These are phyloP conservation scores for Intubia oerlemansii DNA, from an alignment of 2,329 filamentous ascomycete species.

Conservation along the genomic window DNA sequence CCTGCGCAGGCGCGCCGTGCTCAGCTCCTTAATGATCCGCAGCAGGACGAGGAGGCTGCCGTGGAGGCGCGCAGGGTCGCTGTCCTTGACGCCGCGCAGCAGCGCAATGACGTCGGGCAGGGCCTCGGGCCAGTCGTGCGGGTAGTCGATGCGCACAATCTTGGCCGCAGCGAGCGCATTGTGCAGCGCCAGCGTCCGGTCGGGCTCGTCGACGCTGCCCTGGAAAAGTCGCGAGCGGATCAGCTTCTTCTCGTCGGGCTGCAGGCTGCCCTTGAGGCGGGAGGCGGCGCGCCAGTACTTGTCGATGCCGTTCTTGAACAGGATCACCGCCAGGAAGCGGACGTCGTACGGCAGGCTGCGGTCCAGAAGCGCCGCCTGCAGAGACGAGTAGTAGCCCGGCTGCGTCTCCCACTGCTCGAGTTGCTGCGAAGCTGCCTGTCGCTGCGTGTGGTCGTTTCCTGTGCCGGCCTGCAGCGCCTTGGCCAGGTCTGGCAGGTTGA, in stretches of 20 bases:
- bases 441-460: conserved; percentile 37
- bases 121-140: conserved; percentile 57
- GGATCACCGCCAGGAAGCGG: conserved; percentile 77
- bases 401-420: conserved; percentile 50
- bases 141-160: conserved; percentile 75
- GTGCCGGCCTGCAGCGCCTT: conserved; percentile 41
- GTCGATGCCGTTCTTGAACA: conserved; percentile 92
- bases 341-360: conserved; percentile 53
- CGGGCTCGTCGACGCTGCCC: conserved; percentile 56
- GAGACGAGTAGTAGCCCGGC: conserved; percentile 36
- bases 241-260: conserved; percentile 50
- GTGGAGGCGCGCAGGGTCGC: conserved; percentile 43
- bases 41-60: conserved; percentile 59
- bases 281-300: conserved; percentile 65
- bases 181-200: conserved; percentile 58
- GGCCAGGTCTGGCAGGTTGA: conserved; percentile 41
- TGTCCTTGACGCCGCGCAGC: conserved; percentile 35
- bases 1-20: conserved; percentile 53
- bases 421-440: conserved; percentile 48
- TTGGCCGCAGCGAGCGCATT: conserved; percentile 79
- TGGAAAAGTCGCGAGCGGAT: conserved; percentile 60
- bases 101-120: conserved; percentile 38
- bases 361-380: conserved; percentile 61
- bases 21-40: conserved; percentile 76
- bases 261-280: conserved; percentile 37